These are phyloP conservation scores for Silene noctiflora DNA, from an alignment of 179 eudicot species.

Conservation along the genomic window DNA sequence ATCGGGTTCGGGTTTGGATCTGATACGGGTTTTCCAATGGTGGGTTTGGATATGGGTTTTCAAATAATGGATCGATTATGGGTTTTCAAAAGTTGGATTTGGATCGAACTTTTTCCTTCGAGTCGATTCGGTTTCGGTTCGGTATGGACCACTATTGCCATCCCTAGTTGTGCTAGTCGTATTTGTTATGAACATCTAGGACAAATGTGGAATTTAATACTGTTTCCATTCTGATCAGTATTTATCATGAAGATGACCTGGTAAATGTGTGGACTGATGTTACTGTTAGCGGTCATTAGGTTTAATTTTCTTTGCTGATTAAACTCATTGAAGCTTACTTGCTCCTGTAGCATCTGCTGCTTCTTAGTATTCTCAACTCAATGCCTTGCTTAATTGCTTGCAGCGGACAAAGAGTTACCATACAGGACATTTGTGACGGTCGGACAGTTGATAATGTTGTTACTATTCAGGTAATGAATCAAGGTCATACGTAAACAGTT, in stretches of 20 bases:
- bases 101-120: no score
- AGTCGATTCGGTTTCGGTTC: no score
- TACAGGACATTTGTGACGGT: constrained; percentile 57
- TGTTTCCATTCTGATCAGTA: background rate
- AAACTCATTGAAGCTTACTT: background rate
- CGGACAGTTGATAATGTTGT: constrained; percentile 58
- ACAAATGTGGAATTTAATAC: background rate
- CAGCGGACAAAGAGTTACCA: constrained; percentile 86
- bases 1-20: no score
- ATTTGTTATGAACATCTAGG: background rate
- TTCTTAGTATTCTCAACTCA: constrained; percentile 1
- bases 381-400: constrained; percentile 23
- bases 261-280: background rate
- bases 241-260: constrained; percentile 2
- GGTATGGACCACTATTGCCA: no score
- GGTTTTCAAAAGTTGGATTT: no score
- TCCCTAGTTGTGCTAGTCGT: no score
- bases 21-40: no score
- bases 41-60: no score
- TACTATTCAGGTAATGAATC: constrained; percentile 65
- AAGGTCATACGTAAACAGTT: constrained; percentile 6
- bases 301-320: background rate
- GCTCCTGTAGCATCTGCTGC: background rate
- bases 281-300: background rate
- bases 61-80: no score